Base-by-base conservation (phyloP, 2,329 filamentous ascomycete species). In the Fusarium goolgardi region DNA sequence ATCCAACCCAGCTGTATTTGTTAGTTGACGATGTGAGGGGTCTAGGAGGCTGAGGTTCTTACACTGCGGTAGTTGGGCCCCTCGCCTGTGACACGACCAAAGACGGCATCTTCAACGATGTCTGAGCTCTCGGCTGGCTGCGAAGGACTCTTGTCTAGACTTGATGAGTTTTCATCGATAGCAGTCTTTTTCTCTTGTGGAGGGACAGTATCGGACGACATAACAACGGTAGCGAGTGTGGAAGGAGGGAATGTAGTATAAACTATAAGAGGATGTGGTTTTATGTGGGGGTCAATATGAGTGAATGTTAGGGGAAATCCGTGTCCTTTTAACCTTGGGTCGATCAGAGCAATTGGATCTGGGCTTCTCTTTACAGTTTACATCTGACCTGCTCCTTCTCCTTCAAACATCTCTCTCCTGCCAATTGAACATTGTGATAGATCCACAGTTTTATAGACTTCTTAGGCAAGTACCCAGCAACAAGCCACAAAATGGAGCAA, bases 1-100 rank as follows among this genome's bases (percentile, higher is more conserved):
- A 80, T 55, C 81, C 80, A 82, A 41, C 79, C 79, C 29, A 82
- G 75, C 78, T 80, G 18, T 9, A 32, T 6, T 35, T 55, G 31
- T 65, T 27, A 70, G 63, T 29, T 34, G 21, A 23, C 5, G 9
- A 2, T 11, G 11, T 12, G 15, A 18, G 18, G 8, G 16, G n/a
- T 6, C 43, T 61, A 20, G 27, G 23, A 25, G 6, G 7, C 21
- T 15, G 12, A 23, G 21, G 21, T 23, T 20, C 46, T 35, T 67
- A 76, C 75, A 59, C 73, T 73, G 16, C 74, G 74, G 39, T 76
- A 76, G 55, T 76, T 76, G 29, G 75, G 75, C 15, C 75, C 75
- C 5, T 57, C 51, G 32, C 65, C 68, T 3, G 56, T 65, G 13
- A 76, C 69, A 21, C 73, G 65, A 27, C 75, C 75, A 21, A 70